phyloP scores from a whole-genome alignment of 2,329 filamentous ascomycete genomes.

The Juglanconis oblonga region DNA sequence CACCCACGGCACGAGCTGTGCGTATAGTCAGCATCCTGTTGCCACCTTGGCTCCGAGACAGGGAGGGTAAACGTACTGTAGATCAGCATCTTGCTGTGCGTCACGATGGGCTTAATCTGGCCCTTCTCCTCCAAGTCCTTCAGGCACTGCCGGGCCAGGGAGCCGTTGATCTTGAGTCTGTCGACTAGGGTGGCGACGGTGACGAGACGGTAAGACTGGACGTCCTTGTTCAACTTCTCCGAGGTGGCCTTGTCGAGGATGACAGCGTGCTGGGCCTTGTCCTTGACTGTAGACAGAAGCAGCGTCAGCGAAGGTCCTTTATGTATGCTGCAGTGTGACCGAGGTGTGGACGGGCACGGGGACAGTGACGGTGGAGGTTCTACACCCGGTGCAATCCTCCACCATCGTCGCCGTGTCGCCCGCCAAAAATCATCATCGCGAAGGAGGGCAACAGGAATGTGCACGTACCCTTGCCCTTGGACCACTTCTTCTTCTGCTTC shows the following conservation, averaged over 20 bases:
- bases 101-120: slow-evolving; percentile 95
- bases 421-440: slow-evolving; percentile 2
- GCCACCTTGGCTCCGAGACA: not conserved
- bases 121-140: slow-evolving; percentile 96
- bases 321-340: not conserved
- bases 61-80: slow-evolving; percentile 65
- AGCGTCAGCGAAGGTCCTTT: not conserved
- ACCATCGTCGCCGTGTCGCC: not conserved
- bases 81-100: slow-evolving; percentile 96
- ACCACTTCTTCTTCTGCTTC: slow-evolving; percentile 83
- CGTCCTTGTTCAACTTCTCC: slow-evolving; percentile 99
- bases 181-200: slow-evolving; percentile 98
- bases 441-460: not conserved
- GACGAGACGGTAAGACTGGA: slow-evolving; percentile 99
- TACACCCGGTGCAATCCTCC: not conserved
- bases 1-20: slow-evolving; percentile 59
- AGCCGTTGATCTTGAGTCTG: slow-evolving; percentile 99
- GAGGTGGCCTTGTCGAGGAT: slow-evolving; percentile 96
- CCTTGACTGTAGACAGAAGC: slow-evolving; percentile 68
- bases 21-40: slow-evolving; percentile 26
- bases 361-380: not conserved
- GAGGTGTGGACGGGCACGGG: not conserved
- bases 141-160: slow-evolving; percentile 85
- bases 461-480: slow-evolving; percentile 63
- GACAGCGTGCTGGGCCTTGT: slow-evolving; percentile 99